A percentile compares a stretch with the other conserved stretches of the same genome.
Evolutionary conservation across 2,329 filamentous ascomycete genomes (phyloP).

Genomic region (Sphaerulina musiva): DNA sequence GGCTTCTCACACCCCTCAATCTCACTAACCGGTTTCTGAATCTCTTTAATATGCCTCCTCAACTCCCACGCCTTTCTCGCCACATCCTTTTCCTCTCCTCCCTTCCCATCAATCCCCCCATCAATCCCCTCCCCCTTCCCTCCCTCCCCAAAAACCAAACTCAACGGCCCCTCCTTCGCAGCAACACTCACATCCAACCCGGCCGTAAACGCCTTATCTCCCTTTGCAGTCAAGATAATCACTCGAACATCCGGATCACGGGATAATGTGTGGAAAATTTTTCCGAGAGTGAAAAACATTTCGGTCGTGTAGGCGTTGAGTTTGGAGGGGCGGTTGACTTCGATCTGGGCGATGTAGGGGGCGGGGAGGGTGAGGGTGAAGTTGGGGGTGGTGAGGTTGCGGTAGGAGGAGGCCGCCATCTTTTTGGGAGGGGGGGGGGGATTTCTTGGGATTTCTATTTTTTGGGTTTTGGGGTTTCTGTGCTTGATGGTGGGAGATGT

Average conservation of each 20-base stretch:
- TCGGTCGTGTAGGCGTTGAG: slow-evolving; percentile 67
- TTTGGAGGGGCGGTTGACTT: slow-evolving; percentile 81
- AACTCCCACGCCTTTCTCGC: slow-evolving; percentile 37
- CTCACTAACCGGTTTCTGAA: slow-evolving; percentile 69
- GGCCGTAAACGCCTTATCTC: slow-evolving; percentile 69
- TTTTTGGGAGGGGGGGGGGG: too few species aligned
- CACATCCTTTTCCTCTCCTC: slow-evolving; percentile 16
- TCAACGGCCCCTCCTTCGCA: too few species aligned
- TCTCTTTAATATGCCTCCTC: slow-evolving; percentile 65
- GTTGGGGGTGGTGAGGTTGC: slow-evolving; percentile 17
- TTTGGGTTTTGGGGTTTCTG: too few species aligned
- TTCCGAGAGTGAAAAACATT: slow-evolving; percentile 78
- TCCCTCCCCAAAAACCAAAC: too few species aligned
- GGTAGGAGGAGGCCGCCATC: slow-evolving; percentile 9
- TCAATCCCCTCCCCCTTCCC: too few species aligned
- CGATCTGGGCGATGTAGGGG: slow-evolving; percentile 72
- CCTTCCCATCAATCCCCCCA: too few species aligned
- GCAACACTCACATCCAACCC: slow-evolving; percentile 57
- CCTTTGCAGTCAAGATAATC: slow-evolving; percentile 73
- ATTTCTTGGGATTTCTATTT: too few species aligned
- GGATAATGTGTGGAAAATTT: slow-evolving; percentile 66
- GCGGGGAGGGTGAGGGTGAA: slow-evolving; percentile 55
- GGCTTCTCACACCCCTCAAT: slow-evolving; percentile 87
- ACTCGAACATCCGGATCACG: slow-evolving; percentile 64
- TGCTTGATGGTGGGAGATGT: slow-evolving; percentile 1